Evolutionary conservation across 805 yeast species (phyloP).

Genomic region (Barnettozyma salicaria): DNA sequence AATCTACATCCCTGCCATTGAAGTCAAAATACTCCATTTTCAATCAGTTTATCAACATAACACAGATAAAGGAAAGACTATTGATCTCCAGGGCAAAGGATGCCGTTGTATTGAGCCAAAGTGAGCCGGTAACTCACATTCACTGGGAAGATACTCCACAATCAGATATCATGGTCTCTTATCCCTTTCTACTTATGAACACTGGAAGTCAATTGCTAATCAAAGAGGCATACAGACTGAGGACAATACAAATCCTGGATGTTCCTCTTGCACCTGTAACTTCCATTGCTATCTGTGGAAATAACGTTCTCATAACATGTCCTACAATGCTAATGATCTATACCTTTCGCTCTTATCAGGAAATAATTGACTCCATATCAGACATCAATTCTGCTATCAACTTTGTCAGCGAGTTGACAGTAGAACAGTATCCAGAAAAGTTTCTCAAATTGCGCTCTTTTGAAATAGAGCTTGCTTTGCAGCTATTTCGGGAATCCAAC

Average conservation of each 20-base stretch:
- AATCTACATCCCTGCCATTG: background rate
- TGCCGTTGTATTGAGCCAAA: background rate
- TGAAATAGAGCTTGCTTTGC: slow-evolving; percentile 35
- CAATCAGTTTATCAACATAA: slow-evolving; percentile 1
- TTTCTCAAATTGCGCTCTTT: slow-evolving; percentile 37
- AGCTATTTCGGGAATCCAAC: slow-evolving; percentile 27
- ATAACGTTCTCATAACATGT: background rate
- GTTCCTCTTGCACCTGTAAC: slow-evolving; percentile 16
- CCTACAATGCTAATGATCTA: background rate
- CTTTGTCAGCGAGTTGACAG: slow-evolving; percentile 31
- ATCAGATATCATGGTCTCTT: background rate
- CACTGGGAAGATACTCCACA: slow-evolving; percentile 12
- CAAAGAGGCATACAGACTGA: slow-evolving; percentile 32
- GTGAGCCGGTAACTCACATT: background rate
- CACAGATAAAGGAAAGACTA: background rate
- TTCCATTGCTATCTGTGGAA: background rate
- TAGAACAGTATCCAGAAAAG: slow-evolving; percentile 25
- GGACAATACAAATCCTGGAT: slow-evolving; percentile 30
- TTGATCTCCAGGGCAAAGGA: slow-evolving; percentile 10
- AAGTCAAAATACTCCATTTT: slow-evolving; percentile 4
- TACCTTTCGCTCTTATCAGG: background rate
- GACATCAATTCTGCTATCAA: slow-evolving; percentile 28
- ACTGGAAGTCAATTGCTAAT: slow-evolving; percentile 30
- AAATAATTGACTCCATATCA: slow-evolving; percentile 6
- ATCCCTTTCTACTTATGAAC: slow-evolving; percentile 9